Conservation (phyloP, 1,139 yeast species). For the Casaregolazyma lundiana region DNA sequence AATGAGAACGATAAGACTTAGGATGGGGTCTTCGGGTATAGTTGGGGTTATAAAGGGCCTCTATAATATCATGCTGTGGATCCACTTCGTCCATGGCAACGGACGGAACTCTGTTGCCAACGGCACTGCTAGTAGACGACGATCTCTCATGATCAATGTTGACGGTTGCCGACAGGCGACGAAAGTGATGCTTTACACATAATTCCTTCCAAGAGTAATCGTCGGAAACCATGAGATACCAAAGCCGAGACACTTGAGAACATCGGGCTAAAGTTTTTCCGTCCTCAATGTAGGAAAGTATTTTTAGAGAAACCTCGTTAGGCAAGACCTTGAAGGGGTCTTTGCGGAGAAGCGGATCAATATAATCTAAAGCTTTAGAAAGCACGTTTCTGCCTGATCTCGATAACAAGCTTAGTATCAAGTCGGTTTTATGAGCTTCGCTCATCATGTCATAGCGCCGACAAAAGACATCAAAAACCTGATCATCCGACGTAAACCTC, state of each 20-base stretch:
- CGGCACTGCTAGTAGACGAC: constrained; percentile 3
- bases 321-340: constrained; percentile 87
- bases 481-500: not conserved
- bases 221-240: constrained; percentile 40
- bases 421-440: constrained; percentile 19
- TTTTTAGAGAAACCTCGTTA: constrained; percentile 74
- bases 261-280: constrained; percentile 41
- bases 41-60: constrained; percentile 34
- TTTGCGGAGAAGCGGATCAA: constrained; percentile 68
- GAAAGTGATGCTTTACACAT: constrained; percentile 37
- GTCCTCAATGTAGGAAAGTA: constrained; percentile 73
- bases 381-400: constrained; percentile 49
- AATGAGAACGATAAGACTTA: constrained; percentile 38
- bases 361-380: constrained; percentile 70
- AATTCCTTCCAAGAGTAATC: constrained; percentile 41
- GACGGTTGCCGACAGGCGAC: constrained; percentile 37
- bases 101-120: constrained; percentile 4
- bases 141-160: constrained; percentile 17
- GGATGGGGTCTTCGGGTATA: constrained; percentile 33
- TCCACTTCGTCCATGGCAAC: constrained; percentile 10
- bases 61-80: constrained; percentile 25
- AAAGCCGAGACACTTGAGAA: constrained; percentile 40
- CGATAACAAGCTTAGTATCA: constrained; percentile 29
- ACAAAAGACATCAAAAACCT: not conserved
- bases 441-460: constrained; percentile 17